Percentiles rank a stretch among this genome's conserved stretches.
These are phyloP conservation scores for Candida saitoana DNA, from an alignment of 805 yeast genomes.

Conservation along the genomic window DNA sequence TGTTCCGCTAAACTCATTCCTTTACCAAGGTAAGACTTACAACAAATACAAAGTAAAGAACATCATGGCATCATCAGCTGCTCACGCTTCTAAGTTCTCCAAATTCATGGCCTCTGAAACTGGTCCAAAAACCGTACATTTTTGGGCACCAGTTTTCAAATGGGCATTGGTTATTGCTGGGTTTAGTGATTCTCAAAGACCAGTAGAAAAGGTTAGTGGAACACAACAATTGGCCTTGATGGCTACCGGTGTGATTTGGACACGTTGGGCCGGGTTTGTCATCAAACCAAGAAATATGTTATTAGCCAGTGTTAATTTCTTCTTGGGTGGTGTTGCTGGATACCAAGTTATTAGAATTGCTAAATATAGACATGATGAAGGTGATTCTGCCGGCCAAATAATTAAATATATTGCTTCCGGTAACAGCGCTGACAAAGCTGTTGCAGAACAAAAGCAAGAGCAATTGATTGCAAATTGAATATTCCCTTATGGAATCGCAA, in stretches of 20 bases:
- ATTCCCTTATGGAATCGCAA: too few relatives aligned
- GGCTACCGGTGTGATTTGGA: constrained; percentile 95
- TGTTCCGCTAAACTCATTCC: not conserved
- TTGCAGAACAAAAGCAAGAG: not conserved
- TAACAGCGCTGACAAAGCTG: constrained; percentile 7
- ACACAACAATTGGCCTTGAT: constrained; percentile 82
- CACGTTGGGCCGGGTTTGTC: constrained; percentile 91
- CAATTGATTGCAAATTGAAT: not conserved
- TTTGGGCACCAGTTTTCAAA: constrained; percentile 71
- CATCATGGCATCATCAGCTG: constrained; percentile 27
- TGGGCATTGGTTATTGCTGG: constrained; percentile 96
- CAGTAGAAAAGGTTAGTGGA: constrained; percentile 88
- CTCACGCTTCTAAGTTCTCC: constrained; percentile 52
- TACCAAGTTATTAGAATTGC: constrained; percentile 72
- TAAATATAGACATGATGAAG: constrained; percentile 58
- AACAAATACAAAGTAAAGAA: not conserved
- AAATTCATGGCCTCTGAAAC: constrained; percentile 81
- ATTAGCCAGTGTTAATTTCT: constrained; percentile 90
- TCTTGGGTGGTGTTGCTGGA: constrained; percentile 86
- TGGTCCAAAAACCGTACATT: constrained; percentile 96
- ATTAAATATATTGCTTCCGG: constrained; percentile 58
- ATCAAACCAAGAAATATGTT: constrained; percentile 83
- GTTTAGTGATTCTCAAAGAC: constrained; percentile 77
- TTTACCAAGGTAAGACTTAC: not conserved
- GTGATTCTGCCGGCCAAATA: constrained; percentile 59